These are phyloP conservation scores for Xylaria sp. DNA, from an alignment of 2,329 filamentous ascomycete species.

Conservation along the genomic window DNA sequence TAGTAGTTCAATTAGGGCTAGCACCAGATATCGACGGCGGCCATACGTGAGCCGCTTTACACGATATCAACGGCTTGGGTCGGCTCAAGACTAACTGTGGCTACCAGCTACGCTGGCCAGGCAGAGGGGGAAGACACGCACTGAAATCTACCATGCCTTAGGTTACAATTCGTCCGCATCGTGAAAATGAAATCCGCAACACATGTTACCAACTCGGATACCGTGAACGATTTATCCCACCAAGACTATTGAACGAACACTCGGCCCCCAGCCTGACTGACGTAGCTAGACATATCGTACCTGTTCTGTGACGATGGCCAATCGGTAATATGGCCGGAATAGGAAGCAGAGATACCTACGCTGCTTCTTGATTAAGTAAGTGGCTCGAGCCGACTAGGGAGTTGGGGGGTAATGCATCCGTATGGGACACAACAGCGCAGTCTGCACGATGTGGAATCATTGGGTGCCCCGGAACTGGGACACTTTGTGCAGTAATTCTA, in stretches of 20 bases:
- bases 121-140: neutral
- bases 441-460: constrained; percentile 12
- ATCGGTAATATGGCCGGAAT: neutral
- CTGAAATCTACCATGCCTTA: neutral
- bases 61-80: neutral
- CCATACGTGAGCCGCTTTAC: neutral
- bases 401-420: neutral
- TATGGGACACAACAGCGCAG: neutral
- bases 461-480: constrained; percentile 7
- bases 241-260: no score
- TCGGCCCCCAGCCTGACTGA: no score
- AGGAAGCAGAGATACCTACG: neutral
- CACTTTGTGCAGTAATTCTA: neutral
- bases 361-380: neutral
- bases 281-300: neutral
- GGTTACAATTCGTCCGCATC: neutral
- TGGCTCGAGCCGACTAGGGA: neutral
- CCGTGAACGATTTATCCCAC: no score
- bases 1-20: no score
- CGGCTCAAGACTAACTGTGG: neutral
- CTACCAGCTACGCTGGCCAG: neutral
- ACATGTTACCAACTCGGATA: neutral
- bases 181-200: neutral
- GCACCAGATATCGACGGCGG: no score
- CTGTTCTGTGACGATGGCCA: neutral